Base-by-base conservation (phyloP, 352 stramenopile species). In the Phytophthora ohioensis region DNA sequence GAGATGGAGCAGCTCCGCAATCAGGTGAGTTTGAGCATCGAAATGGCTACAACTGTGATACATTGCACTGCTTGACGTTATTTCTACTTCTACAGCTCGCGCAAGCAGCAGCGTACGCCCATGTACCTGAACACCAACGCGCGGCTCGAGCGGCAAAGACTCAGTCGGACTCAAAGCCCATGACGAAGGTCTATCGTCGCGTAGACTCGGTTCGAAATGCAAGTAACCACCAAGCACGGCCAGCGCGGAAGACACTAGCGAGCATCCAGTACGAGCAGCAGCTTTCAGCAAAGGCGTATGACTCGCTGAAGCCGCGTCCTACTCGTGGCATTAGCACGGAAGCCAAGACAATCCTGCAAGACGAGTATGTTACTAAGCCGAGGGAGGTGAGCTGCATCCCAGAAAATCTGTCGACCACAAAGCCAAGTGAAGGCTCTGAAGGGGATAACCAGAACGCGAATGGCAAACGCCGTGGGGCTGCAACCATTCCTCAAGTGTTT, bases 1-100 rank as follows among this genome's bases (percentile, higher is more conserved):
- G 83, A 92, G 62, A 90, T 94, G 76, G 83, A 92, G 35, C 61
- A 82, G 60, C 79, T 92, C 47, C 79, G 80, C 17, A 70, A n/a
- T 3, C 64, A 76, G 56, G 63, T 69, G 21, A 47, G 48, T 15
- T 47, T 7, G 27, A 70, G 75, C 46, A 73, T 86, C 70, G 76
- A 85, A 45, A 52, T 55, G 5, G 31, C 11, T 53, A 30, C 10
- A 53, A 8, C 5, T 39, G 7, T 3, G 27, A 12, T 27, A 21
- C 3, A 5, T 32, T 1, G 43, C 49, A 39, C 36, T 27, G 35
- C 34, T 27, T 35, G 31, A n/a, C 17, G 9, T 51, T 27, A 27
- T 43, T 52, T 36, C 3, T 36, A 4, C 15, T 41, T 53, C 30
- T 5, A 15, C 39, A 94, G 84, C 69, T 94, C 9, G 81, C 83